These are phyloP conservation scores for Alternaria tenuissima DNA, from an alignment of 2,329 filamentous ascomycete species.

Conservation along the genomic window DNA sequence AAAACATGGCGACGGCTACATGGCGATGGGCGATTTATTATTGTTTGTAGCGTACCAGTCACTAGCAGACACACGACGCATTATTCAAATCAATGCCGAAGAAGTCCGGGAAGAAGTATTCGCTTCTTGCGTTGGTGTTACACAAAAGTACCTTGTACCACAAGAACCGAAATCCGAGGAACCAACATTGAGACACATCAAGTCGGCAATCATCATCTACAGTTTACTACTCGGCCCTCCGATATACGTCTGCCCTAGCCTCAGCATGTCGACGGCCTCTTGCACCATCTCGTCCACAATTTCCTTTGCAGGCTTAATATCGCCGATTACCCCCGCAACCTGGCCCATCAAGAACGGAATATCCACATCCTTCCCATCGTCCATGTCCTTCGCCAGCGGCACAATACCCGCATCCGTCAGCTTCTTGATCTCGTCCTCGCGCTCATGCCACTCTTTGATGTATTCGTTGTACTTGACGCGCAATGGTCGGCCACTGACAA, in stretches of 20 bases:
- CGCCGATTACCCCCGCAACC: constrained; percentile 79
- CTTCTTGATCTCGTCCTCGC: constrained; percentile 76
- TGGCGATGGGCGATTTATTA: background rate
- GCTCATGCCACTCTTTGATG: constrained; percentile 79
- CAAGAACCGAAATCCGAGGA: constrained; percentile 5
- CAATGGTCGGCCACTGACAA: constrained; percentile 82
- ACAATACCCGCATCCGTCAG: constrained; percentile 80
- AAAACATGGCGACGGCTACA: background rate
- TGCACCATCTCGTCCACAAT: constrained; percentile 92
- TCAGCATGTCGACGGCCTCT: constrained; percentile 51
- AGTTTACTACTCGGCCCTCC: constrained; percentile 45
- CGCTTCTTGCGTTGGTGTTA: constrained; percentile 5
- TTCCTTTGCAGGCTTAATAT: constrained; percentile 79
- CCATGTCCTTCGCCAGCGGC: constrained; percentile 83
- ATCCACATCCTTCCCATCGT: constrained; percentile 82
- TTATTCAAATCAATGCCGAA: background rate
- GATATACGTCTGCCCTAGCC: constrained; percentile 48
- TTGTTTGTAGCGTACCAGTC: background rate
- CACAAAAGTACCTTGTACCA: constrained; percentile 2
- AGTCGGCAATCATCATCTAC: constrained; percentile 21
- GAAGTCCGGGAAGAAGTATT: background rate
- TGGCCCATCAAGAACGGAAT: constrained; percentile 93
- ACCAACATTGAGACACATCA: background rate
- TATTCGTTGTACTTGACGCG: constrained; percentile 85
- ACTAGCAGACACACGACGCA: background rate